phyloP scores from a whole-genome alignment of 805 yeast genomes.

The Ogataea henricii region DNA sequence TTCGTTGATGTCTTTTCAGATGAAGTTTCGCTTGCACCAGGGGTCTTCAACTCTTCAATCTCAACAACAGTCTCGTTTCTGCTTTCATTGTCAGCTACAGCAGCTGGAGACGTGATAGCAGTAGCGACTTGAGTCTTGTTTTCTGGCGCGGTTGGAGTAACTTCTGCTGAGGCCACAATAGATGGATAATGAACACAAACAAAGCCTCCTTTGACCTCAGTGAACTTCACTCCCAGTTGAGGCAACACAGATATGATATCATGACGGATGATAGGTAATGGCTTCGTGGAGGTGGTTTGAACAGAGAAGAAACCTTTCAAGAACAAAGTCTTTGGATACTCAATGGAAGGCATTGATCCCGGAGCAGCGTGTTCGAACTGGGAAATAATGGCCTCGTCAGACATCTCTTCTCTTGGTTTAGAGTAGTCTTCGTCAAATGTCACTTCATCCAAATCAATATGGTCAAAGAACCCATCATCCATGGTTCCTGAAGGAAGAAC shows the following conservation, averaged over 20 bases:
- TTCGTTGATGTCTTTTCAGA: constrained; percentile 21
- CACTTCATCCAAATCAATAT: constrained; percentile 45
- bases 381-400: constrained; percentile 50
- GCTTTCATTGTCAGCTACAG: constrained; percentile 20
- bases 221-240: constrained; percentile 74
- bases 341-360: constrained; percentile 90
- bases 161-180: constrained; percentile 27
- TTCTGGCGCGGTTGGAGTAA: not conserved
- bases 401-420: constrained; percentile 35
- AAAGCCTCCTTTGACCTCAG: constrained; percentile 93
- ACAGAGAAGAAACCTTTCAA: constrained; percentile 92
- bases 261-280: constrained; percentile 83
- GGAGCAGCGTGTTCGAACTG: constrained; percentile 58
- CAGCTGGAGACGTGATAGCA: not conserved
- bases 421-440: constrained; percentile 30
- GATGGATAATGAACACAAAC: constrained; percentile 73
- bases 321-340: constrained; percentile 86
- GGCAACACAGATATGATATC: constrained; percentile 78
- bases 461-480: constrained; percentile 62
- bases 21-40: constrained; percentile 24
- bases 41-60: constrained; percentile 15
- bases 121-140: constrained; percentile 18
- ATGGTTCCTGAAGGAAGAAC: constrained; percentile 33
- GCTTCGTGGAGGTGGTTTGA: constrained; percentile 92
- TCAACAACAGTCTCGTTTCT: constrained; percentile 23